Evolutionary conservation across 1,139 yeast species (phyloP).

Genomic region (Taiozyma sp.): DNA sequence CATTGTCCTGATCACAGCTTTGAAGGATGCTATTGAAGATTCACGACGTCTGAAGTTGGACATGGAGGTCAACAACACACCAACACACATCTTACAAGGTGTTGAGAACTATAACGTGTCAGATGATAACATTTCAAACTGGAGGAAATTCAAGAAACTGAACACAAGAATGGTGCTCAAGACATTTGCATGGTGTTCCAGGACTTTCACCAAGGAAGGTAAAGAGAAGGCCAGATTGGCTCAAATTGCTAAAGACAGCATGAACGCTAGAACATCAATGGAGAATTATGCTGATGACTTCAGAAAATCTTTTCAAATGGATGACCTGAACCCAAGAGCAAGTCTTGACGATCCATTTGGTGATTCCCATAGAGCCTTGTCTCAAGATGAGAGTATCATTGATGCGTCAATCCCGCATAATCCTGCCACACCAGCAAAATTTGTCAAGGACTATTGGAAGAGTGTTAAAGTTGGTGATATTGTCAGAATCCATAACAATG

Average conservation of each 20-base stretch:
- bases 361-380: slow-evolving; percentile 5
- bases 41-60: slow-evolving; percentile 79
- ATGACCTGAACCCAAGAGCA: slow-evolving; percentile 8
- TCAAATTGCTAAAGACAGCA: slow-evolving; percentile 12
- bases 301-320: slow-evolving; percentile 16
- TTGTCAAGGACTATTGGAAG: slow-evolving; percentile 79
- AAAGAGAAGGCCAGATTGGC: slow-evolving; percentile 18
- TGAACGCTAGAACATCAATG: slow-evolving; percentile 16
- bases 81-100: slow-evolving; percentile 71
- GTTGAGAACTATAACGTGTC: slow-evolving; percentile 71
- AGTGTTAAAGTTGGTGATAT: slow-evolving; percentile 86
- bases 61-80: slow-evolving; percentile 79
- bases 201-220: slow-evolving; percentile 27
- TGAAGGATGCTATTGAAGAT: slow-evolving; percentile 93
- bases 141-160: slow-evolving; percentile 58
- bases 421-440: slow-evolving; percentile 34
- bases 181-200: slow-evolving; percentile 27
- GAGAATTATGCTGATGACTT: slow-evolving; percentile 11
- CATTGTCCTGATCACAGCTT: slow-evolving; percentile 80
- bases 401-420: slow-evolving; percentile 15
- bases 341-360: slow-evolving; percentile 12
- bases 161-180: slow-evolving; percentile 32
- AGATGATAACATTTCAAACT: slow-evolving; percentile 51
- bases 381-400: slow-evolving; percentile 28
- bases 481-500: slow-evolving; percentile 77